These are phyloP conservation scores for Phialemonium atrogriseum DNA, from an alignment of 2,329 filamentous ascomycete species.

Conservation along the genomic window DNA sequence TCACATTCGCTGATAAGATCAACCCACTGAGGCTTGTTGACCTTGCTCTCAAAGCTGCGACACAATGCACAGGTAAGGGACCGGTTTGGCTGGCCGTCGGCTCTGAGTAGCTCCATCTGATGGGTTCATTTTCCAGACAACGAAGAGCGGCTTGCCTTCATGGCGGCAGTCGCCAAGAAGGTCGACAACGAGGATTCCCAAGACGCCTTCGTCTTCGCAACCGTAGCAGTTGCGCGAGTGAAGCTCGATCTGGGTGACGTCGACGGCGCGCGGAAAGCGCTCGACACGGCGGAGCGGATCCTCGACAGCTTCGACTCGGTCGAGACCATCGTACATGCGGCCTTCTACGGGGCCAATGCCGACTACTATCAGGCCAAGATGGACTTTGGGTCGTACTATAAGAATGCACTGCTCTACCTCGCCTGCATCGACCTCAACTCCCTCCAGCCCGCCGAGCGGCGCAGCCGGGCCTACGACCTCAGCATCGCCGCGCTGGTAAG, in stretches of 20 bases:
- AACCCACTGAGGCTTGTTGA: conserved; percentile 97
- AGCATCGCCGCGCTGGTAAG: conserved; percentile 88
- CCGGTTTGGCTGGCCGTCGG: no score
- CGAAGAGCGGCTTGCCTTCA: conserved; percentile 75
- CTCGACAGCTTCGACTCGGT: conserved; percentile 90
- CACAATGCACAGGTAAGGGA: conserved; percentile 65
- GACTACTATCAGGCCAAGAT: conserved; percentile 90
- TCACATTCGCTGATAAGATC: conserved; percentile 96
- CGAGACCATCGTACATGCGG: conserved; percentile 89
- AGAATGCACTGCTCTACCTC: conserved; percentile 93
- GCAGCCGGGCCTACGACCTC: conserved; percentile 82
- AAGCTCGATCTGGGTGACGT: conserved; percentile 74
- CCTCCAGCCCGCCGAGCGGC: conserved; percentile 66
- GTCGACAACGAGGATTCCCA: conserved; percentile 89
- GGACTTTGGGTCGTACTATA: conserved; percentile 95
- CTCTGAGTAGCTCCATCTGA: background rate
- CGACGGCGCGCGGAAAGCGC: conserved; percentile 75
- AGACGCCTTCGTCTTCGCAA: conserved; percentile 92
- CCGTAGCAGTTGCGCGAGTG: conserved; percentile 79
- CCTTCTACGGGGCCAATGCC: conserved; percentile 92
- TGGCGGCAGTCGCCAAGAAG: conserved; percentile 73
- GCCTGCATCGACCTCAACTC: conserved; percentile 83
- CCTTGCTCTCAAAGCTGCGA: conserved; percentile 77
- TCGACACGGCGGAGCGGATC: conserved; percentile 80
- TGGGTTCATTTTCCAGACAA: conserved; percentile 52